phyloP scores from a whole-genome alignment of 148 eudicot genomes.

The Rhododendron williamsianum region DNA sequence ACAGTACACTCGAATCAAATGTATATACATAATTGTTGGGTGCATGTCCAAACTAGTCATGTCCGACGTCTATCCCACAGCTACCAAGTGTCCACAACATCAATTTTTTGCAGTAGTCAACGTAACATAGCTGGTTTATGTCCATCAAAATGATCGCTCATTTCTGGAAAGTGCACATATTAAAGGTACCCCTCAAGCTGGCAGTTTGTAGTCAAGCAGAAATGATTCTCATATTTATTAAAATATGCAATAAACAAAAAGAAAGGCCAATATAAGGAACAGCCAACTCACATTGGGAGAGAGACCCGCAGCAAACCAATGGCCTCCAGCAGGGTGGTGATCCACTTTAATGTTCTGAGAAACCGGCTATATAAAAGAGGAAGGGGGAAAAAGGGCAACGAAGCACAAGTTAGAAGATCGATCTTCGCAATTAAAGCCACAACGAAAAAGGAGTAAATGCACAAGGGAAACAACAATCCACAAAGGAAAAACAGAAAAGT shows the following conservation, averaged over 20 bases:
- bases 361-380: constrained; percentile 47
- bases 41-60: not conserved
- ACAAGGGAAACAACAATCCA: not conserved
- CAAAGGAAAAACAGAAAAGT: not conserved
- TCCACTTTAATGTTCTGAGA: constrained; percentile 77
- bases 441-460: not conserved
- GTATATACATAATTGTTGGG: not conserved
- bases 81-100: not conserved
- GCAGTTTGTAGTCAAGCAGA: not conserved
- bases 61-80: not conserved
- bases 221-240: not conserved
- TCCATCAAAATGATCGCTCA: not conserved
- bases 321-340: constrained; percentile 98
- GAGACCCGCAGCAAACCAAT: constrained; percentile 99
- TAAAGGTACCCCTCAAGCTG: not conserved
- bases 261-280: not conserved
- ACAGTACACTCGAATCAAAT: not conserved
- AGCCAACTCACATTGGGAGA: constrained; percentile 86
- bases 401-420: constrained; percentile 4
- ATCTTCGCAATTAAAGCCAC: not conserved
- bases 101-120: not conserved
- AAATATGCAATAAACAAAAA: not conserved
- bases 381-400: constrained; percentile 4
- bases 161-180: not conserved
- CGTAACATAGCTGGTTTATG: not conserved